A percentile compares a stretch with the other conserved stretches of the same genome.
Evolutionary conservation across 371 early-diverging fungal genomes (phyloP).

Genomic region (Rhizopus stolonifer): DNA sequence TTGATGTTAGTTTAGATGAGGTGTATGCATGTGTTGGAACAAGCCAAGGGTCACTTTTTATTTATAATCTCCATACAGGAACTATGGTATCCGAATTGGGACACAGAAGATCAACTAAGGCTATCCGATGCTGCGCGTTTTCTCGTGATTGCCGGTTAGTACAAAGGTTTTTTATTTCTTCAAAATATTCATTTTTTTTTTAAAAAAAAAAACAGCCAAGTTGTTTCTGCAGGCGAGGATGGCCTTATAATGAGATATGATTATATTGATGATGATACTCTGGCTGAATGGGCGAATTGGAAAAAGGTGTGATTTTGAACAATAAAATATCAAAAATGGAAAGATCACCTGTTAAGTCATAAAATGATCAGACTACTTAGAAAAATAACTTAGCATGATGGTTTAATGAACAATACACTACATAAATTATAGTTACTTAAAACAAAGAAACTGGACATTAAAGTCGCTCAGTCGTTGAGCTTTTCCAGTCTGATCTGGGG

Average conservation of each 20-base stretch:
- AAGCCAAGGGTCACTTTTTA: constrained; percentile 64
- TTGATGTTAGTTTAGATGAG: constrained; percentile 63
- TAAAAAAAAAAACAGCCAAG: constrained; percentile 43
- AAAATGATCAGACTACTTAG: too few species aligned
- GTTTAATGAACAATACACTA: too few species aligned
- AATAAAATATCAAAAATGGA: constrained; percentile 2
- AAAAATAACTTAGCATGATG: too few species aligned
- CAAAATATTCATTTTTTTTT: too few species aligned
- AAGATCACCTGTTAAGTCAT: neutral
- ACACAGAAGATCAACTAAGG: constrained; percentile 79
- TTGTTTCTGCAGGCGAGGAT: constrained; percentile 77
- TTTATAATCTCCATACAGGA: constrained; percentile 70
- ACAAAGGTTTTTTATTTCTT: neutral
- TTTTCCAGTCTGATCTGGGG: too few species aligned
- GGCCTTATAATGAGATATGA: constrained; percentile 85
- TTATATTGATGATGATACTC: constrained; percentile 70
- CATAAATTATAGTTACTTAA: too few species aligned
- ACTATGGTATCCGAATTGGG: constrained; percentile 61
- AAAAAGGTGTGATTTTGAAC: constrained; percentile 20
- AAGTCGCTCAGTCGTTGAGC: too few species aligned
- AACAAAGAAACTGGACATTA: neutral
- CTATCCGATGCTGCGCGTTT: constrained; percentile 78
- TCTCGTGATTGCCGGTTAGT: constrained; percentile 73
- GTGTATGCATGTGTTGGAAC: constrained; percentile 75
- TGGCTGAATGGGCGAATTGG: constrained; percentile 72